Base-by-base conservation (phyloP, 805 yeast genomes). In the Metschnikowia lochheadii region DNA sequence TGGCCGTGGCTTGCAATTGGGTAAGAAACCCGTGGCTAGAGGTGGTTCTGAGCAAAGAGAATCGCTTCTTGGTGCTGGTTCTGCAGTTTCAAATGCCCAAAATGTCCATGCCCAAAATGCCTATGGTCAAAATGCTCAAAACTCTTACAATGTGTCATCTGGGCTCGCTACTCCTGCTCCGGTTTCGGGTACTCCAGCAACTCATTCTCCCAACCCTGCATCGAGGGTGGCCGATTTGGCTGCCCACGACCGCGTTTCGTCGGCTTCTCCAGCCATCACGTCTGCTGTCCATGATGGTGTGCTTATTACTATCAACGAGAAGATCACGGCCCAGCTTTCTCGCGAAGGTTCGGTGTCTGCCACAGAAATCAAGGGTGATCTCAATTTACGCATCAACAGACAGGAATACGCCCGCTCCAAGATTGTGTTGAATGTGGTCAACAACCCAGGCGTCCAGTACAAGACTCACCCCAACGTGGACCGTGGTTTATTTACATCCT, bases 381-480 rank as follows among this genome's bases (percentile, higher is more conserved):
- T 92, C 59, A 96, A 89, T 69, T 75, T 94, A 64, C 84, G 96
- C 65, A 83, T 94, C 56, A 90, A 86, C 66, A 81, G 90, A 61
- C 74, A 86, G n/a, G 80, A 77, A 37, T 76, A 84, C 56, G 83
- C 95, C 13, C 79, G 78, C 58, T 80, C 89, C 49, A 81, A 80
- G 63, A 77, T 94, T 52, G 63, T 79, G 54, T 72, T 91, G 56
- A 67, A 73, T 39, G 58, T 53, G 45, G 76, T 83, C 39, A 74
- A 69, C 20, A 77, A 78, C 31, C 67, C 75, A 36, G 81, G 72
- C 56, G 73, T 83, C 42, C 90, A 85, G 63, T 94, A 81, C 75
- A 91, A 91, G 69, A 90, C 98, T 14, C 97, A 94, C 74, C 99
- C 99, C 56, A 91, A 92, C 65, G 95, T 94, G 57, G 97, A 94